These are phyloP conservation scores for Colletotrichum sublineola DNA, from an alignment of 2,329 filamentous ascomycete species.

Conservation along the genomic window DNA sequence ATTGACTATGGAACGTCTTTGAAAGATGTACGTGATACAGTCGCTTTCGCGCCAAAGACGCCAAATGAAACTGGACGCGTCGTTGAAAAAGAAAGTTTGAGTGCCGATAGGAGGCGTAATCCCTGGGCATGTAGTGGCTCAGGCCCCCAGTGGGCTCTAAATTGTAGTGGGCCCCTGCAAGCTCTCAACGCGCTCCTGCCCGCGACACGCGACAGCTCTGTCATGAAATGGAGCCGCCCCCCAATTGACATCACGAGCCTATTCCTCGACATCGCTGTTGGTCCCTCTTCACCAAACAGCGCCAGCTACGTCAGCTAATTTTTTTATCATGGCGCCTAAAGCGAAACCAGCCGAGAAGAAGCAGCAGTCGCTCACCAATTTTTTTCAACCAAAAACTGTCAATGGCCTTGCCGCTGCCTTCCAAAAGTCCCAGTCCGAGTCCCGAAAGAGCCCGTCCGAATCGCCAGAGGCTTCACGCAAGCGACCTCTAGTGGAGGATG, in stretches of 20 bases:
- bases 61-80: slow-evolving; percentile 11
- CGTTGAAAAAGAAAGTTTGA: slow-evolving; percentile 41
- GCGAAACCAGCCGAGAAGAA: slow-evolving; percentile 67
- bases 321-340: slow-evolving; percentile 32
- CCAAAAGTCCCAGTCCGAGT: slow-evolving; percentile 49
- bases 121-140: slow-evolving; percentile 15
- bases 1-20: not conserved
- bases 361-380: slow-evolving; percentile 87
- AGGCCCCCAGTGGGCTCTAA: slow-evolving; percentile 29
- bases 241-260: slow-evolving; percentile 30
- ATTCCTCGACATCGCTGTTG: not conserved
- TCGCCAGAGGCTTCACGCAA: slow-evolving; percentile 58
- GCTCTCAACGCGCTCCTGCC: slow-evolving; percentile 38
- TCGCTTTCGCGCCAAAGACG: not conserved
- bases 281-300: slow-evolving; percentile 1
- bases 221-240: slow-evolving; percentile 26
- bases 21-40: not conserved
- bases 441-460: slow-evolving; percentile 48
- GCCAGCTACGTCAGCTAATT: not conserved
- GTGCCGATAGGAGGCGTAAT: slow-evolving; percentile 15
- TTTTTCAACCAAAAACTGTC: slow-evolving; percentile 77
- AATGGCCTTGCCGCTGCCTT: slow-evolving; percentile 59
- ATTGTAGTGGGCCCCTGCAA: slow-evolving; percentile 22
- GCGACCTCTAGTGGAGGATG: slow-evolving; percentile 64
- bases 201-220: slow-evolving; percentile 30